These are phyloP conservation scores for Apiospora rasikravindrae DNA, from an alignment of 2,329 filamentous ascomycete species.

Conservation along the genomic window DNA sequence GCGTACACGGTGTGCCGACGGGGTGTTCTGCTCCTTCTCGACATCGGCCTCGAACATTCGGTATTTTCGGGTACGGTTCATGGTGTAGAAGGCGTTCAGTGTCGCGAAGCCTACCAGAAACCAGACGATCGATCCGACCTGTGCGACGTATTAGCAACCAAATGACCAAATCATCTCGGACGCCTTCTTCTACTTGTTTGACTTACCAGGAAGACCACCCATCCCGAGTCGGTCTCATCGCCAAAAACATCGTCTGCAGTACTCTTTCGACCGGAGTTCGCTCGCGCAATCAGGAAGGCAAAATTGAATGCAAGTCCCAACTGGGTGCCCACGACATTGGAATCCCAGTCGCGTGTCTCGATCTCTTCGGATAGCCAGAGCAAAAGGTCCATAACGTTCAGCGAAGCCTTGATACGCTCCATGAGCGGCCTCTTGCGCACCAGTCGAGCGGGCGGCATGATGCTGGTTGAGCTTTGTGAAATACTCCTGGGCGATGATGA, in stretches of 20 bases:
- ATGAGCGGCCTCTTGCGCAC: slow-evolving; percentile 79
- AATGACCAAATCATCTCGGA: slow-evolving; percentile 18
- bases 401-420: slow-evolving; percentile 79
- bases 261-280: slow-evolving; percentile 67
- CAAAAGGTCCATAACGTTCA: slow-evolving; percentile 88
- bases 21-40: slow-evolving; percentile 76
- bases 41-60: slow-evolving; percentile 88
- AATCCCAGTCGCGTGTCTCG: slow-evolving; percentile 89
- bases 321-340: slow-evolving; percentile 75
- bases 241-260: slow-evolving; percentile 83
- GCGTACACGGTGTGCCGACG: slow-evolving; percentile 85
- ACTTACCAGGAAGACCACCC: slow-evolving; percentile 64
- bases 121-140: slow-evolving; percentile 77
- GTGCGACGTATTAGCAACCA: slow-evolving; percentile 20
- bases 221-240: slow-evolving; percentile 68
- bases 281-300: slow-evolving; percentile 79
- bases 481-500: neutral
- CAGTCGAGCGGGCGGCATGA: slow-evolving; percentile 67
- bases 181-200: neutral
- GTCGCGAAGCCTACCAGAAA: slow-evolving; percentile 69
- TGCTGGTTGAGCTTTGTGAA: slow-evolving; percentile 33
- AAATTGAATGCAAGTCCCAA: slow-evolving; percentile 80
- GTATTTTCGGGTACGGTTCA: slow-evolving; percentile 83
- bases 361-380: slow-evolving; percentile 93
- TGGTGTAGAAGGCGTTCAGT: slow-evolving; percentile 80